phyloP scores from a whole-genome alignment of 208 protist genomes.

The Trypanosoma cruzi region DNA sequence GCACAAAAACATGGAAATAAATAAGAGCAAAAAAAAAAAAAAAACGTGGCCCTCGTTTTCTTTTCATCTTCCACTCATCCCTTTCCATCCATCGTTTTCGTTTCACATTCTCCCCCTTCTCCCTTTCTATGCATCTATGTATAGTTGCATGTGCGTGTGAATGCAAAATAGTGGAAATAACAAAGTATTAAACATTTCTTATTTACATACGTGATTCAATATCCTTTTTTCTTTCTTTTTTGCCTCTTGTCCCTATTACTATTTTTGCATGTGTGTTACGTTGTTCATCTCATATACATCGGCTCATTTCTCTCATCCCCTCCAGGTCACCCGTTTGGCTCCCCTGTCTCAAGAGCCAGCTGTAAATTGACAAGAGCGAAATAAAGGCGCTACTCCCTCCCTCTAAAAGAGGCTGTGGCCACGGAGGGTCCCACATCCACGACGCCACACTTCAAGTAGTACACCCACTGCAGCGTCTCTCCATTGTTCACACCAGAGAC shows the following conservation, averaged over 20 bases:
- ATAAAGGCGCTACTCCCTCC: background rate
- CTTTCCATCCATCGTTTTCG: background rate
- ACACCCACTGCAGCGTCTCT: slow-evolving; percentile 79
- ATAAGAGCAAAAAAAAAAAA: too few species aligned
- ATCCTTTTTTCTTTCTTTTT: too few species aligned
- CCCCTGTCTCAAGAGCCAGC: background rate
- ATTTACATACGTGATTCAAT: slow-evolving; percentile 13
- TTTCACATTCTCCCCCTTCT: background rate
- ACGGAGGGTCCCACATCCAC: background rate
- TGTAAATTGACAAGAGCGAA: background rate
- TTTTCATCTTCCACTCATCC: background rate
- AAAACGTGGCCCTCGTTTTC: slow-evolving; percentile 20
- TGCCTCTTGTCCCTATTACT: too few species aligned
- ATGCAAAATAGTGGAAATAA: background rate
- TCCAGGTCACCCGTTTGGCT: background rate
- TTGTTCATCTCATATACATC: background rate
- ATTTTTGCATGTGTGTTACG: too few species aligned
- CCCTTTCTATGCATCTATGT: slow-evolving; percentile 2
- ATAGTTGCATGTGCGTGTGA: background rate
- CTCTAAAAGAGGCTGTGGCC: background rate
- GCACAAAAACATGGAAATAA: too few species aligned
- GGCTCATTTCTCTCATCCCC: too few species aligned
- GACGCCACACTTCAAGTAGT: slow-evolving; percentile 67
- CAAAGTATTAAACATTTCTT: slow-evolving; percentile 9
- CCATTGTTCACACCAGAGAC: slow-evolving; percentile 44